Evolutionary conservation across 352 stramenopile species (phyloP), one percentile per base, ranked within the genome.

Genomic region (Phytophthora crassamura): DNA sequence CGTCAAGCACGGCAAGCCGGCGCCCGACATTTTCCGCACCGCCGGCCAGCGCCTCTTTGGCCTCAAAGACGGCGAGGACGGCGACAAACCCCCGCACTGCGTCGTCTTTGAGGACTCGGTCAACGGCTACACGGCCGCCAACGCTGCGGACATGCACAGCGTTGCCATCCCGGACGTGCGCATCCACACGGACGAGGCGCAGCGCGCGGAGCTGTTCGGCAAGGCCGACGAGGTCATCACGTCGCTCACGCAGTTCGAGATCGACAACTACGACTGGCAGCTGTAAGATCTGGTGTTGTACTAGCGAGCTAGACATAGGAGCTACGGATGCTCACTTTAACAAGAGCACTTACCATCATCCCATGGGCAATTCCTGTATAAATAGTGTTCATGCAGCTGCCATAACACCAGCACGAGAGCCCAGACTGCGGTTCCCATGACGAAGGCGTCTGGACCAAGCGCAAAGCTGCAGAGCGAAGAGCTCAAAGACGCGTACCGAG

Each of bases 71-170:
- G 71, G 67, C 22, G 59, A 75, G 5, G 52, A 68, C 16, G 69
- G 63, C 30, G 59, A 73, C 30, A 66, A 68, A 14, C 43, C 54
- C 33, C 72, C 78, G n/a, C 65, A 69, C 38, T 93, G 77, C 55
- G 65, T 93, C 53, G 81, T 93, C 51, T 91, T 93, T 48, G 86
- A 94, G 47, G 86, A 94, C 72, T 92, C 86, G 33, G 67, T 88
- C 14, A 78, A 84, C 30, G 86, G 86, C 20, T 83, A 91, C 16
- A 74, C 72, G 22, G 84, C 84, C 5, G 84, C 78, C 0, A 89
- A 89, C 14, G 71, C 73, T 2, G 86, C 86, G 2, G 74, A 55
- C 6, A 93, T 93, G 86, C 74, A 86, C 61, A 84, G 77, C 14
- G 79, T 95, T 39, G 84, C 84, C 25, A 71, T 95, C 34, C 86